Base-by-base conservation (phyloP, 2,329 filamentous ascomycete species). In the Fusarium sp. region DNA sequence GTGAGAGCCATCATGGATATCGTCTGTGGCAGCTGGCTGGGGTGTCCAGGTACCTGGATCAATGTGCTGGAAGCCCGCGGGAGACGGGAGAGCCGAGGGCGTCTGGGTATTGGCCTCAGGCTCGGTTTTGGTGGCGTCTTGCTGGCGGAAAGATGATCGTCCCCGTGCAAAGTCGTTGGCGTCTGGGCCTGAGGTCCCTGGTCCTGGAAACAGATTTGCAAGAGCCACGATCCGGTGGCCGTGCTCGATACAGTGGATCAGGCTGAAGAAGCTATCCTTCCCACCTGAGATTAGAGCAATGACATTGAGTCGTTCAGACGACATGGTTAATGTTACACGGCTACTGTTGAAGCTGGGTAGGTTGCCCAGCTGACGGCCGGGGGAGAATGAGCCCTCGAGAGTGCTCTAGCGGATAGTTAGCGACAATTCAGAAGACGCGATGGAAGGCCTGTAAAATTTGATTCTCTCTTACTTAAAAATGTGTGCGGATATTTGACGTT, bases 191-290 rank as follows among this genome's bases (percentile, higher is more conserved):
- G 56, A 36, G 36, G 64, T 49, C 39, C 55, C 53, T 47, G 63
- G 37, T 32, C 56, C 63, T 44, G 68, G 94, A 72, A 93, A 84
- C 51, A 99, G 81, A 76, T 99, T 99, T 45, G 92, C 95, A 43
- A 99, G 80, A 8, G 95, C 95, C 46, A 97, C 85, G 42, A 99
- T 81, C 61, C 84, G 84, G 76, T 98, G 94, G 21, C 92, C 93
- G 74, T 97, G 91, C 56, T 87, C 86, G 65, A 92, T 81, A 76
- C 93, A 97, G 79, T 99, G 95, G 55, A 97, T 84, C 65, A 97
- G 84, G 17, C 92, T 94, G 79, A 91, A 98, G 75, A 99, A 89
- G 65, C 94, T 97, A 79, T 99, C 95, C 78, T 99, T 99, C 65
- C 95, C 95, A 57, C 95, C 95, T 17, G 95, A 99, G 64, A 99